These are phyloP conservation scores for Pyrus bretschneideri DNA, from an alignment of 306 rosid genomes.

Conservation along the genomic window DNA sequence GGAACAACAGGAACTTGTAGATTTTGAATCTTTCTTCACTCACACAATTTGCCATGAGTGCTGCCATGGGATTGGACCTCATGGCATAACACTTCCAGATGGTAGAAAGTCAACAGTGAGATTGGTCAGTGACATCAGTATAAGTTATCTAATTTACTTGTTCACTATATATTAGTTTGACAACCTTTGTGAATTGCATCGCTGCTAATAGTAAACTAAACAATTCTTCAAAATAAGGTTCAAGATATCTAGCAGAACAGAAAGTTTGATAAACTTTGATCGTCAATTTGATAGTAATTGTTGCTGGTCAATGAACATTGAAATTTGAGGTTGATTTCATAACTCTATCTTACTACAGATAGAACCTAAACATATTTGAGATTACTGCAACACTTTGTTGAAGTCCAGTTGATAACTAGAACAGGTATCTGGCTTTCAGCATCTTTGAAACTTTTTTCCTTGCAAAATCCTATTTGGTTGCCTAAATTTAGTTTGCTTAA, in stretches of 20 bases:
- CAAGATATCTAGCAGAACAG: background rate
- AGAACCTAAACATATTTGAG: background rate
- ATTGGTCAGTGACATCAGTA: slow-evolving; percentile 55
- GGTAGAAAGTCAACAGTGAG: slow-evolving; percentile 84
- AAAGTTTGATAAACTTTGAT: background rate
- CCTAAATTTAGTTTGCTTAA: background rate
- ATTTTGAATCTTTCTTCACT: slow-evolving; percentile 92
- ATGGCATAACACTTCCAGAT: slow-evolving; percentile 78
- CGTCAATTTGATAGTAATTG: background rate
- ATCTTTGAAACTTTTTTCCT: background rate
- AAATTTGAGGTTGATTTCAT: background rate
- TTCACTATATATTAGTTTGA: background rate
- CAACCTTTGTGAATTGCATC: background rate
- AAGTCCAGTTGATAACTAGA: background rate
- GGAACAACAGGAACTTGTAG: slow-evolving; percentile 73
- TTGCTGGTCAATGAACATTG: background rate
- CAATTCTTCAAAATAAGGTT: background rate
- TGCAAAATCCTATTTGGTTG: background rate
- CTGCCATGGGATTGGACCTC: slow-evolving; percentile 99
- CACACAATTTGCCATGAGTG: slow-evolving; percentile 96
- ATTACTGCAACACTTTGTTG: background rate
- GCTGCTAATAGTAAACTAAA: background rate
- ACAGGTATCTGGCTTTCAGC: too few relatives aligned
- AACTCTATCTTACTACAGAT: background rate
- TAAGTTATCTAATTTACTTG: background rate